These are phyloP conservation scores for Piloderma croceum DNA, from an alignment of 768 basidiomycete genomes.

Conservation along the genomic window DNA sequence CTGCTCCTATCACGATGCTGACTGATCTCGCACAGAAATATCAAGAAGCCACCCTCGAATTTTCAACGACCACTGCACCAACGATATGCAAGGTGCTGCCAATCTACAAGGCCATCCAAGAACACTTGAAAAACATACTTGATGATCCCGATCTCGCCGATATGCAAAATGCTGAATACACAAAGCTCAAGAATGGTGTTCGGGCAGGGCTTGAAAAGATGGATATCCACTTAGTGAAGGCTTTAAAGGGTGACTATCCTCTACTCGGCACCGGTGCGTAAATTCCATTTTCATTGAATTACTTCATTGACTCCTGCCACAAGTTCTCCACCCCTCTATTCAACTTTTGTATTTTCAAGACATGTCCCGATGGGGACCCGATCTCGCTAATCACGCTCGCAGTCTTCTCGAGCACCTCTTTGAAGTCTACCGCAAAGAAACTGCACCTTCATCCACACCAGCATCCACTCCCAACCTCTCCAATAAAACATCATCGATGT, in stretches of 20 bases:
- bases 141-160: not conserved
- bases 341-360: conserved; percentile 5
- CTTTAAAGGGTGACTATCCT: conserved; percentile 8
- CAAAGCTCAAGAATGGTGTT: not conserved
- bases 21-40: conserved; percentile 6
- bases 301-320: not conserved
- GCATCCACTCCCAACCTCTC: too few species aligned
- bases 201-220: conserved; percentile 6
- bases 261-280: conserved; percentile 11
- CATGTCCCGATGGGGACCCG: conserved; percentile 3
- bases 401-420: not conserved
- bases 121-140: not conserved
- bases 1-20: not conserved
- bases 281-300: not conserved
- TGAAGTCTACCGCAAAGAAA: not conserved
- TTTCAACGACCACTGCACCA: conserved; percentile 9
- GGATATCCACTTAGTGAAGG: conserved; percentile 9
- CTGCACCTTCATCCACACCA: too few species aligned
- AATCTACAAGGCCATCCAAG: conserved; percentile 12
- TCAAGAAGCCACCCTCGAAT: conserved; percentile 7
- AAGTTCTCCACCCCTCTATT: conserved; percentile 9
- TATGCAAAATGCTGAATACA: too few species aligned
- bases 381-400: not conserved
- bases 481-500: not conserved
- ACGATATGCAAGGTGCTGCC: conserved; percentile 10